phyloP scores from a whole-genome alignment of 2,329 filamentous ascomycete species.

The Fusarium lateritium region DNA sequence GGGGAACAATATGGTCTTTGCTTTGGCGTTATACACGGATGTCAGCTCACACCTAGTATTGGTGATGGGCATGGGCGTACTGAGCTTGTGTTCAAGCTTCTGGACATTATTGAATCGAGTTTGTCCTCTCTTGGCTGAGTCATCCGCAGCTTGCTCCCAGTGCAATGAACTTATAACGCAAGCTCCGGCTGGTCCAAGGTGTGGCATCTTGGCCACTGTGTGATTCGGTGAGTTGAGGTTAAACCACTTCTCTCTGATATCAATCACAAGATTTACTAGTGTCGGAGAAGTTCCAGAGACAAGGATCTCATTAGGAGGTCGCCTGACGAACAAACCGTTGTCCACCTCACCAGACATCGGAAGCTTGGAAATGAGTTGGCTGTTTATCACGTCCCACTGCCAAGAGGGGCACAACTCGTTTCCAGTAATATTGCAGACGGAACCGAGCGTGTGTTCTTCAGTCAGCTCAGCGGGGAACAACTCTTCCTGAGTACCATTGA shows the following conservation, averaged over 20 bases:
- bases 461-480: constrained; percentile 27
- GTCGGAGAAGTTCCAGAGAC: constrained; percentile 29
- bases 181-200: constrained; percentile 35
- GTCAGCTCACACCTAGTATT: constrained; percentile 35
- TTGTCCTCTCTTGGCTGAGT: constrained; percentile 25
- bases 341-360: constrained; percentile 28
- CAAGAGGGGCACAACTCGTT: constrained; percentile 40
- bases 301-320: constrained; percentile 31
- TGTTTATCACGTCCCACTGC: constrained; percentile 43
- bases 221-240: constrained; percentile 39
- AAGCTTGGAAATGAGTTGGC: constrained; percentile 37
- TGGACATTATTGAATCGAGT: constrained; percentile 33
- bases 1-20: constrained; percentile 18
- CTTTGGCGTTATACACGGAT: constrained; percentile 9
- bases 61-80: constrained; percentile 31
- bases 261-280: constrained; percentile 25
- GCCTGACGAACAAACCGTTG: constrained; percentile 27
- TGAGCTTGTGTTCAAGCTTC: constrained; percentile 34
- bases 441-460: constrained; percentile 19
- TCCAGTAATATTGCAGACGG: constrained; percentile 24
- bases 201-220: constrained; percentile 40
- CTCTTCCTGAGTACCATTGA: constrained; percentile 31
- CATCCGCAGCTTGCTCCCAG: constrained; percentile 37
- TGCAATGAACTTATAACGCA: constrained; percentile 37
- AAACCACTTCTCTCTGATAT: constrained; percentile 35